Evolutionary conservation across 1,284 basidiomycete genomes (phyloP), one percentile per base, ranked within the genome.

Genomic region (Bjerkandera adusta): DNA sequence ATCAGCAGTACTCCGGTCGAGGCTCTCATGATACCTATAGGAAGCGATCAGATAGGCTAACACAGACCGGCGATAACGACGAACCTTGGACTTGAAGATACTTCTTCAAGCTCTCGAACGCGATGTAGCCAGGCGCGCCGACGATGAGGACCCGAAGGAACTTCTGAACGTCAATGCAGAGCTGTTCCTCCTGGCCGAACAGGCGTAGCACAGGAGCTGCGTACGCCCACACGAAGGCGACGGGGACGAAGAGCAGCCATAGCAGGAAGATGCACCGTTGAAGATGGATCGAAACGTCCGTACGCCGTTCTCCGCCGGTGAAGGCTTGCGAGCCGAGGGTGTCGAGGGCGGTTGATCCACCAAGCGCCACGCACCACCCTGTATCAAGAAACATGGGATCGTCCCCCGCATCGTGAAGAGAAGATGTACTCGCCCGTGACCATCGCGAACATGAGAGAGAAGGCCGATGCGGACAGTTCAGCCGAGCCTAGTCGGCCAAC

Each of bases 71-170:
- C 36, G 32, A 32, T 11, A 12, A 22, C 30, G 27, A 56, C 71
- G 51, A 53, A 83, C 85, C 85, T 71, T 89, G 85, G 48, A 85
- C 86, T 60, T 89, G 85, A 18, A 89, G 61, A 63, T 88, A 89
- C 64, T 86, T 89, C 63, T 88, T 89, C 54, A 87, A 66, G 44
- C 77, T 81, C 62, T 89, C 86, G 50, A 89, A 89, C 6, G 77
- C 83, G 50, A 89, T 78, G 58, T 86, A 88, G 5, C 76, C 85
- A 1, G 87, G 85, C 0, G 79, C 83, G 1, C 80, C 85, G 32
- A 80, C 46, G 40, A 80, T 71, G 40, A 89, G 65, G 20, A 88
- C 59, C 8, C 85, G 76, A 52, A 88, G 66, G 57, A 85, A 85
- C 13, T 57, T 57, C 57, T 88, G 82, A 0, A 84, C 83, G 54